Base-by-base conservation (phyloP, 2,329 filamentous ascomycete species). In the Gremmenia infestans region DNA sequence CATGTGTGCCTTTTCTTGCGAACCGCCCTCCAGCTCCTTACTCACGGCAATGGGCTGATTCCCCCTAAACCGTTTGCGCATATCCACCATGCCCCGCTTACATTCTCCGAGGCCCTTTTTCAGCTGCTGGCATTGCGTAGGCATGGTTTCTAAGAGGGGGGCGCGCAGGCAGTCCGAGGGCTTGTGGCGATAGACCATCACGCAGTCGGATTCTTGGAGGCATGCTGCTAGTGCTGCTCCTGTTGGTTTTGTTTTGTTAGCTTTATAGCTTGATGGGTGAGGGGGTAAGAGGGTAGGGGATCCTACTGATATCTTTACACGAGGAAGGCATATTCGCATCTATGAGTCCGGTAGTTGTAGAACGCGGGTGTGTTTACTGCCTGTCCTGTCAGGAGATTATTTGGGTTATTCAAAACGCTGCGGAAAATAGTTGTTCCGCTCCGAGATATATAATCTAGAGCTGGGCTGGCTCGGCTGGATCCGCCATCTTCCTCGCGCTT, bases 21-120 rank as follows among this genome's bases (percentile, higher is more conserved):
- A 78, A 11, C 76, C 75, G 25, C 76, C 76, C 63, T 89, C 85
- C 55, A 82, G 72, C 63, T 86, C 79, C 68, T 85, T 79, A 65
- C 85, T 75, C 57, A 78, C 74, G 23, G 83, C 79, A 62, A 96
- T 86, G 53, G 94, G 91, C 72, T 91, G 84, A 76, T 97, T 97
- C 56, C 94, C 94, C 54, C 94, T 84, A 75, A 99, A 97, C 36
- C 94, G 88, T 77, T 97, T 97, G 72, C 94, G 89, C 94, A 99
- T 99, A 72, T 99, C 94, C 65, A 97, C 88, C 84, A 96, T 85
- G 63, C 94, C 94, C 63, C 93, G 88, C 70, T 96, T 95, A 81
- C 94, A 99, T 71, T 97, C 90, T 71, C 90, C 89, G 68, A 95
- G 94, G 47, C 91, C 91, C 72, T 91, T 92, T 72, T 93, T 91